Percentiles rank a stretch among this genome's conserved stretches.
These are phyloP conservation scores for Ganoderma leucocontextum DNA, from an alignment of 1,284 basidiomycete genomes.

Conservation along the genomic window DNA sequence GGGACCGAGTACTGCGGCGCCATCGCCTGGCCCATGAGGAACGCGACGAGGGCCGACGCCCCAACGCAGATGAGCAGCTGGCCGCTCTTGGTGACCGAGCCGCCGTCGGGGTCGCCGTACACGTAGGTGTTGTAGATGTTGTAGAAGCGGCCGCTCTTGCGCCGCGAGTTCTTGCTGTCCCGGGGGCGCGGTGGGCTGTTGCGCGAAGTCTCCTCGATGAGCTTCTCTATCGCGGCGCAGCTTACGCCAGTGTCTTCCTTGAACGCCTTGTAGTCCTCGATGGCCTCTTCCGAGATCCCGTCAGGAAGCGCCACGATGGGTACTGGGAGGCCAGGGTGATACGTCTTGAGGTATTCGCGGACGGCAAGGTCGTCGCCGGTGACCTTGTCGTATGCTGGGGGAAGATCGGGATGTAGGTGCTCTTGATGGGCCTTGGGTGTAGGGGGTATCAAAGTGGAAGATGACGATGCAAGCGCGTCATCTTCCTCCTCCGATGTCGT, in stretches of 20 bases:
- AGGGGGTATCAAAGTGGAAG: conserved; percentile 71
- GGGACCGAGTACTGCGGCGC: conserved; percentile 66
- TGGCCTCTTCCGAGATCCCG: conserved; percentile 66
- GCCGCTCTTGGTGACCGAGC: conserved; percentile 38
- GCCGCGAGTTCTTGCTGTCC: conserved; percentile 42
- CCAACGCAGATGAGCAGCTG: conserved; percentile 63
- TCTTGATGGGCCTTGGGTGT: conserved; percentile 63
- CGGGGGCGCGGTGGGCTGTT: conserved; percentile 45
- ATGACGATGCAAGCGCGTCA: conserved; percentile 72
- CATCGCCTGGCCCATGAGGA: conserved; percentile 64
- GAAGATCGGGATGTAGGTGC: conserved; percentile 55
- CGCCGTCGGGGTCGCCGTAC: conserved; percentile 53
- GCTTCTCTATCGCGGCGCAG: conserved; percentile 79
- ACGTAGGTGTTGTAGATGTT: conserved; percentile 87
- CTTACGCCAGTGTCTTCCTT: conserved; percentile 81
- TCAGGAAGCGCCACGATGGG: conserved; percentile 57
- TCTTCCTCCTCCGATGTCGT: conserved; percentile 44
- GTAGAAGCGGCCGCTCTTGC: conserved; percentile 64
- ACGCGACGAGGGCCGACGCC: conserved; percentile 62
- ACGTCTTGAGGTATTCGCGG: conserved; percentile 69
- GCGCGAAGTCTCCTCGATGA: conserved; percentile 62
- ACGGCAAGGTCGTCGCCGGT: conserved; percentile 57
- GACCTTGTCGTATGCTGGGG: conserved; percentile 73
- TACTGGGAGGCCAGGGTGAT: conserved; percentile 67
- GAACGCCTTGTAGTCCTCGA: conserved; percentile 77